Evolutionary conservation across 2,329 filamentous ascomycete genomes (phyloP), one percentile per base, ranked within the genome.

Genomic region (Berkeleyomyces rouxiae): DNA sequence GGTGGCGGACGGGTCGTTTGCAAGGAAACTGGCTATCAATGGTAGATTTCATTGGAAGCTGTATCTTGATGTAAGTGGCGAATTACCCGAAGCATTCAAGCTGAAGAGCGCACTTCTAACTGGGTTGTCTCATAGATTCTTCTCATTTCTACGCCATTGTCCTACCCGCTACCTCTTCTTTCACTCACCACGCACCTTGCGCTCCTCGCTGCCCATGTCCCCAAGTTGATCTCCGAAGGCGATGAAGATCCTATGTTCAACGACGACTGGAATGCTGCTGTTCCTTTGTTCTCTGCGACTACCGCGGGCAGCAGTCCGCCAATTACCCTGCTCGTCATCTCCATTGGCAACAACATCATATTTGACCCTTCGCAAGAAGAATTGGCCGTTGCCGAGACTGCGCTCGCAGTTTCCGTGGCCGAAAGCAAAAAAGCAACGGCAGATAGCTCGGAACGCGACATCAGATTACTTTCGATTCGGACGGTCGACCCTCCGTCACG

Each of bases 181-280:
- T 96, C 90, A 40, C 81, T 97, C 64, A 95, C 93, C 23, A 92
- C 89, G 58, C 91, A 99, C 72, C 85, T 99, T 65, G 93, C 93
- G 2, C 86, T 99, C 57, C 84, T 96, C 66, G 85, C 88, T 39
- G 92, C 93, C 5, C 85, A 87, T 66, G 79, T 97, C 2, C 93
- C 93, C 6, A 82, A 84, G 36, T 79, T 96, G 60, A 89, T 89
- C 71, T 96, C 91, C 1, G 88, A 95, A 72, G 82, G 83, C 64
- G 92, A 97, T 74, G 93, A 99, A 75, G 93, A 99, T 69, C 93
- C 93, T 10, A 85, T 96, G 71, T 99, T 99, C 74, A 87, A 96
- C 75, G 93, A 99, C 74, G 93, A 99, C 76, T 99, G 93, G 93
- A 89, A 87, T 67, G 87, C 87, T 13, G 85, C 90, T 0, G 79